These are phyloP conservation scores for Opeltia flavorubescens DNA, from an alignment of 495 filamentous ascomycete genomes.

Conservation along the genomic window DNA sequence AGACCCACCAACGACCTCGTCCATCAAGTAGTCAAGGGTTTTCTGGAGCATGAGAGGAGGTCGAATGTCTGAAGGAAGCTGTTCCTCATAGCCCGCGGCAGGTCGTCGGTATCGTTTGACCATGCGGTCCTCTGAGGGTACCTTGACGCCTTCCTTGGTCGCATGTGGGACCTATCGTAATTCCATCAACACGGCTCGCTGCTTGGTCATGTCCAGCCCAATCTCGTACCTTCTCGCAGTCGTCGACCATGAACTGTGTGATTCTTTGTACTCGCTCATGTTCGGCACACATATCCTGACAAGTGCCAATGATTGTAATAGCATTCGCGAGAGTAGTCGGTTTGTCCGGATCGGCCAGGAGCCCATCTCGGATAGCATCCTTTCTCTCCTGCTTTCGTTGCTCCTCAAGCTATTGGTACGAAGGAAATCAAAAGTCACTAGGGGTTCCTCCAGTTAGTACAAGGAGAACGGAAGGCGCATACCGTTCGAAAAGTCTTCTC, in stretches of 20 bases:
- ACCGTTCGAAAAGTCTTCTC: conserved; percentile 14
- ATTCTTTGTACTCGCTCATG: conserved; percentile 75
- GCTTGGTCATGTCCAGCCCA: conserved; percentile 5
- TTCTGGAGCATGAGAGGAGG: conserved; percentile 58
- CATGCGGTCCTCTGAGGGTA: conserved; percentile 43
- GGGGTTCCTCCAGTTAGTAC: conserved; percentile 10
- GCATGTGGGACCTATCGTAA: conserved; percentile 15
- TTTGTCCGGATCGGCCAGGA: conserved; percentile 83
- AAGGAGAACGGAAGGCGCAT: conserved; percentile 4
- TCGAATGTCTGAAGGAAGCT: conserved; percentile 83
- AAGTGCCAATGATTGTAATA: conserved; percentile 77
- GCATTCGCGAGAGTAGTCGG: conserved; percentile 68
- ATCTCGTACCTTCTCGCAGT: conserved; percentile 38
- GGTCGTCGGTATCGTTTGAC: conserved; percentile 84
- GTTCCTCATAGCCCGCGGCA: conserved; percentile 81
- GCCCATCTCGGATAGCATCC: conserved; percentile 54
- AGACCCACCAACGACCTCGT: conserved; percentile 51
- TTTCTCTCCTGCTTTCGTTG: conserved; percentile 55
- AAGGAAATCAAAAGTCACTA: conserved; percentile 18
- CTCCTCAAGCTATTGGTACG: conserved; percentile 37
- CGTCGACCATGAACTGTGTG: conserved; percentile 49
- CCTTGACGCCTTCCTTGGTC: conserved; percentile 17
- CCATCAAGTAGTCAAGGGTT: conserved; percentile 72
- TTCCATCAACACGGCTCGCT: conserved; percentile 5
- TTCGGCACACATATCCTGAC: conserved; percentile 86